phyloP scores from a whole-genome alignment of 116 monocot species.

The Zostera marina region DNA sequence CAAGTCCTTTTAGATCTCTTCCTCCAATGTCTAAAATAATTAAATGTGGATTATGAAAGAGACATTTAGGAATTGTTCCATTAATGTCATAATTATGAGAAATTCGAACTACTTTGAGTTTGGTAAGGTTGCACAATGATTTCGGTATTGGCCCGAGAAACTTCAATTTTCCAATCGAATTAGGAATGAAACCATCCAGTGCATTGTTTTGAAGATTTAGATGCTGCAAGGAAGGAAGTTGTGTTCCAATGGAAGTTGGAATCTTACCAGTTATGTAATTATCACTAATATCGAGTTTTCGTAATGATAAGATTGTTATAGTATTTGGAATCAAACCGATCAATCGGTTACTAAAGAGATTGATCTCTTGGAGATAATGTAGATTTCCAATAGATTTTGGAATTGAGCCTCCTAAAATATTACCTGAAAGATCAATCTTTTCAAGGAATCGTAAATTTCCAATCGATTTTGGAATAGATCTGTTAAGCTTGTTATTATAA shows the following conservation, averaged over 20 bases:
- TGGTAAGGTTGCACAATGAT: too few relatives aligned
- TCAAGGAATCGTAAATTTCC: not conserved
- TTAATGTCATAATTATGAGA: not conserved
- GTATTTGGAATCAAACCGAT: not conserved
- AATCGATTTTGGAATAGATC: not conserved
- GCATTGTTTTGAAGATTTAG: not conserved
- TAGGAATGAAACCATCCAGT: not conserved
- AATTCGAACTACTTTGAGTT: too few relatives aligned
- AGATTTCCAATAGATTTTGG: not conserved
- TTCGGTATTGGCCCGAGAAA: too few relatives aligned
- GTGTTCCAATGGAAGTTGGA: not conserved
- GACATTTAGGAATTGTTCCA: not conserved
- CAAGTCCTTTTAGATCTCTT: not conserved
- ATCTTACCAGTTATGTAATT: not conserved
- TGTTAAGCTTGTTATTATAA: not conserved
- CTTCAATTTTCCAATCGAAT: conserved; percentile 5
- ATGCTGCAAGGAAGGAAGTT: not conserved
- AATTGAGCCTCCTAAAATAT: not conserved
- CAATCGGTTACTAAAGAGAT: conserved; percentile 1
- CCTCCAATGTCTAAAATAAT: not conserved
- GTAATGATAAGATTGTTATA: not conserved
- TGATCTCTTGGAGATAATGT: not conserved
- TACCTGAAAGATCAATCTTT: not conserved
- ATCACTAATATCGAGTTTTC: not conserved
- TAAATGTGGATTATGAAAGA: not conserved